Evolutionary conservation across 352 stramenopile species (phyloP).

Genomic region (Pythium plurisporium): DNA sequence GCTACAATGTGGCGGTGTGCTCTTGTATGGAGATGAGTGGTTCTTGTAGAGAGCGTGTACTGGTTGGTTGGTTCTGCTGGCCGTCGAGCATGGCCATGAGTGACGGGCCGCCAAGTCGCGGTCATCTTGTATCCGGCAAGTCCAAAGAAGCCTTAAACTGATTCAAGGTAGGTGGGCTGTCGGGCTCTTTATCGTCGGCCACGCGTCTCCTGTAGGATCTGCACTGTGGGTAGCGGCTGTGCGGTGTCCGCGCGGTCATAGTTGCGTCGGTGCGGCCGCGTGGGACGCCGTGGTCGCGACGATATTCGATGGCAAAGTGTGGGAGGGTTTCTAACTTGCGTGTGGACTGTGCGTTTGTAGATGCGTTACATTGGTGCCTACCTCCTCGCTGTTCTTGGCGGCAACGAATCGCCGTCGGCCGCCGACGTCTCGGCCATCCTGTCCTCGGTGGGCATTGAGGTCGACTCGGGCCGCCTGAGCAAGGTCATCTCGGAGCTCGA

Average conservation of each 20-base stretch:
- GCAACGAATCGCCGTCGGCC: constrained; percentile 85
- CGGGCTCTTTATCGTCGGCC: no score
- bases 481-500: constrained; percentile 79
- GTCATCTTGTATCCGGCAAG: constrained; percentile 90
- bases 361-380: constrained; percentile 98
- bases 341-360: constrained; percentile 33
- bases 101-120: constrained; percentile 13
- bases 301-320: not conserved
- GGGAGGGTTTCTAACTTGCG: no score
- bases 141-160: constrained; percentile 88
- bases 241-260: not conserved
- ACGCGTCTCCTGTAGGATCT: no score
- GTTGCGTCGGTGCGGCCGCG: not conserved
- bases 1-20: constrained; percentile 17
- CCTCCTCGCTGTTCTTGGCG: constrained; percentile 93
- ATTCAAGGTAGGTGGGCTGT: constrained; percentile 72
- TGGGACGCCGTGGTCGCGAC: not conserved
- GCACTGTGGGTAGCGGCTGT: no score
- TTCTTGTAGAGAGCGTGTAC: constrained; percentile 46
- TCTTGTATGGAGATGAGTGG: constrained; percentile 13
- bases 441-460: constrained; percentile 85
- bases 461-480: constrained; percentile 61
- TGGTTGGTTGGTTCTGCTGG: constrained; percentile 36
- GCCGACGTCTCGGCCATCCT: constrained; percentile 93
- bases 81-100: not conserved